Evolutionary conservation across 495 filamentous ascomycete species (phyloP), one percentile per base, ranked within the genome.

Genomic region (Astrocystis sublimbata): DNA sequence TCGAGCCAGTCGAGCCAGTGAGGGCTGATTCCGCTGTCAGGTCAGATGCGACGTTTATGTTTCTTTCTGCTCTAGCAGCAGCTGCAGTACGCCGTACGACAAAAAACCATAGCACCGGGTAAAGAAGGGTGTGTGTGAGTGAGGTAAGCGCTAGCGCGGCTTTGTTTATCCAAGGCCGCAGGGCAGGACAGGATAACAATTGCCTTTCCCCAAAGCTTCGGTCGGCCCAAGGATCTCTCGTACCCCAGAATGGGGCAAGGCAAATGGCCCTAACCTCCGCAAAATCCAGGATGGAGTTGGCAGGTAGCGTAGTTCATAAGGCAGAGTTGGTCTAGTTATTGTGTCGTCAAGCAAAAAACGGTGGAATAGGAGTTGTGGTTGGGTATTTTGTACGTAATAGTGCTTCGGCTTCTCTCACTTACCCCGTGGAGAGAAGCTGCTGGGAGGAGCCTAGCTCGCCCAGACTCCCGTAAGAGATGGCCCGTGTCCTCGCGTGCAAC

Each of bases 381-480:
- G 40, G 51, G 21, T 57, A 57, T 45, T 35, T 57, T 33, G 54
- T 57, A 57, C 54, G 54, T 57, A 57, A 57, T 57, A 57, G 54
- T 26, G 54, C 54, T 33, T 33, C 17, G 54, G 38, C 24, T 57
- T 8, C n/a, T n/a, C n/a, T n/a, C n/a, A n/a, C 35, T 24, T 43
- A 33, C 54, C 46, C 46, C 26, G 46, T 24, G 7, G 46, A 49
- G 46, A 26, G 19, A 26, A 49, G 12, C 24, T 17, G 41, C 7
- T 45, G 19, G 2, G n/a, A n/a, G n/a, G n/a, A n/a, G n/a, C 6
- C 35, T 3, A 8, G 8, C 13, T 42, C 40, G 17, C 40, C 40
- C 23, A 47, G 23, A 6, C 13, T 13, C 1, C 33, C 6, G 33
- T 6, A 6, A 6, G 6, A n/a, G 1, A 3, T 49, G 45, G 24